Evolutionary conservation across 345 rosid species (phyloP).

Genomic region (Limnanthes douglasii): DNA sequence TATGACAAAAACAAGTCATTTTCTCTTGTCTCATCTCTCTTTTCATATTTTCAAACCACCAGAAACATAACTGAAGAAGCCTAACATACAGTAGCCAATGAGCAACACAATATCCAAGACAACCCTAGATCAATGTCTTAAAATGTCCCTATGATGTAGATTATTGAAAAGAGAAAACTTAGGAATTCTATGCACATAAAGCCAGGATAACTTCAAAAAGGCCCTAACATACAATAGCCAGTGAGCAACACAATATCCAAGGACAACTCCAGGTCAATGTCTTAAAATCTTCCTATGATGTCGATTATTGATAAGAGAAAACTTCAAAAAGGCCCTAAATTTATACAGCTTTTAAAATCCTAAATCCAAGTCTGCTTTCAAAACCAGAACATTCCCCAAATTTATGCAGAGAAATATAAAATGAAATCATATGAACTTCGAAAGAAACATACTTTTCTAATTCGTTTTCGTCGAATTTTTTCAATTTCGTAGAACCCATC

Average conservation of each 20-base stretch:
- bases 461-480: slow-evolving; percentile 84
- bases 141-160: neutral
- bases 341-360: slow-evolving; percentile 3
- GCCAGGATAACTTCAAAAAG: neutral
- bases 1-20: no score
- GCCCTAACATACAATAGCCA: neutral
- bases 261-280: slow-evolving; percentile 4
- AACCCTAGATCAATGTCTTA: slow-evolving; percentile 4
- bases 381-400: no score
- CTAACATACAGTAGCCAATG: neutral
- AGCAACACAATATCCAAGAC: neutral
- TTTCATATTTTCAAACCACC: neutral
- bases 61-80: neutral
- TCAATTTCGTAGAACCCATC: slow-evolving; percentile 95
- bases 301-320: neutral
- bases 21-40: neutral
- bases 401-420: slow-evolving; percentile 1
- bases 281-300: neutral
- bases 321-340: slow-evolving; percentile 3
- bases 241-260: neutral
- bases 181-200: no score
- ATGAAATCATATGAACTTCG: neutral
- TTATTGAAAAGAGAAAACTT: neutral
- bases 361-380: no score
- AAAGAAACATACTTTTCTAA: slow-evolving; percentile 52